phyloP scores from a whole-genome alignment of 768 basidiomycete genomes.

The Russula sp. region DNA sequence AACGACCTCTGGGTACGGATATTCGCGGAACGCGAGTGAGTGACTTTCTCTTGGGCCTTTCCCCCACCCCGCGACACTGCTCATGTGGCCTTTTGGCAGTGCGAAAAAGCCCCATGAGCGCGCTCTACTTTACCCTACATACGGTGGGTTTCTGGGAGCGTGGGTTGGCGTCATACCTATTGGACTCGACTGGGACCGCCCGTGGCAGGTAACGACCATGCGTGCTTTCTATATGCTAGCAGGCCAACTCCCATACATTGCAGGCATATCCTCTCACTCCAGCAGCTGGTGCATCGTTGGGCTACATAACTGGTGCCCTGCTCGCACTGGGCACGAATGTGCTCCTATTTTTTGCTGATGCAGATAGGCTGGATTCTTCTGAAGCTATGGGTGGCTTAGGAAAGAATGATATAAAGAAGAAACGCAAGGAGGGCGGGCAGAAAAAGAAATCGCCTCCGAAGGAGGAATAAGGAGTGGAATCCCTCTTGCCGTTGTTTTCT shows the following conservation, averaged over 20 bases:
- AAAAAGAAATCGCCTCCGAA: slow-evolving; percentile 3
- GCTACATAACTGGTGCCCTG: slow-evolving; percentile 59
- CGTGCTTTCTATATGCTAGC: slow-evolving; percentile 2
- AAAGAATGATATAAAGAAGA: neutral
- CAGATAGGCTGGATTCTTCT: slow-evolving; percentile 5
- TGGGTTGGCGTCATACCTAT: slow-evolving; percentile 84
- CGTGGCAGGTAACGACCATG: slow-evolving; percentile 73
- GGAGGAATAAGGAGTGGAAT: neutral
- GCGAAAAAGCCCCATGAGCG: slow-evolving; percentile 65
- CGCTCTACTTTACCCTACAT: slow-evolving; percentile 69
- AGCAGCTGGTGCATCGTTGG: slow-evolving; percentile 62
- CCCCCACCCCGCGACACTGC: neutral
- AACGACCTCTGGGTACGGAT: slow-evolving; percentile 71
- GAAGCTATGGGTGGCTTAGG: neutral
- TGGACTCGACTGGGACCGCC: slow-evolving; percentile 93
- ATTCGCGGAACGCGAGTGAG: slow-evolving; percentile 79
- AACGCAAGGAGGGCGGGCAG: slow-evolving; percentile 10
- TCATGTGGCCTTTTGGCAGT: slow-evolving; percentile 30
- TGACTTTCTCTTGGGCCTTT: slow-evolving; percentile 23
- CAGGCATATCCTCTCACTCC: slow-evolving; percentile 84
- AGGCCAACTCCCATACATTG: slow-evolving; percentile 7
- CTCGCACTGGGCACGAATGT: slow-evolving; percentile 44
- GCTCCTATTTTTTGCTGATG: slow-evolving; percentile 28
- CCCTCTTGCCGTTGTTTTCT: too few species aligned
- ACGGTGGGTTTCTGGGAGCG: slow-evolving; percentile 65